Base-by-base conservation (phyloP, 2,329 filamentous ascomycete species). In the Epichloe bromicola region DNA sequence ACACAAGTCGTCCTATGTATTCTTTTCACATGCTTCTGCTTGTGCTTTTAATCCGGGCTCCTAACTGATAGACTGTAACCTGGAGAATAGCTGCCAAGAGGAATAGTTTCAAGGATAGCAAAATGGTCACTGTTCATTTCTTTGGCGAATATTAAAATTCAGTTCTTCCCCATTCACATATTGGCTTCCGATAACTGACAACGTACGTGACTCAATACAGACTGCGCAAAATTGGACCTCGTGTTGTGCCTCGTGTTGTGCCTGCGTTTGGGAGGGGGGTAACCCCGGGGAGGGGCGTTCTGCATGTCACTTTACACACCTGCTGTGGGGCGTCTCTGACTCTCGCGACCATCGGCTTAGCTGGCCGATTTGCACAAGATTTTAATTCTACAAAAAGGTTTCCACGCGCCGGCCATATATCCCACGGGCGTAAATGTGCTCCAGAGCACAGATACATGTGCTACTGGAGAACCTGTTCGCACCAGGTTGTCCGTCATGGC, bases 401-500 rank as follows among this genome's bases (percentile, higher is more conserved):
- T 40, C 15, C 12, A 10, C 15, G 36, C 11, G 37, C 36, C 38
- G 23, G 36, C n/a, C 11, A 17, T n/a, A 11, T 37, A 15, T 37
- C 15, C 3, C 19, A 15, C 44, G 23, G 33, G 30, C 26, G 17
- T 26, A 17, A 19, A 20, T 37, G 43, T 12, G 26, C 43, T 34
- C 43, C 44, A 46, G 44, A 45, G 45, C 49, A 49, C 46, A 46
- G 10, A 14, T 17, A 44, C 11, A 33, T 17, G 50, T 51, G 53
- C 51, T 49, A 36, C 39, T 47, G 42, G 43, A 41, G 26, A 50
- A 33, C 23, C 14, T 34, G n/a, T 51, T 33, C 14, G n/a, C 36
- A 14, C 20, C 43, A 10, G 42, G 26, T 36, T 49, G 19, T 45
- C 45, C 51, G 56, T 53, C 51, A 61, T 61, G 53, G 53, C 56